Evolutionary conservation across 495 filamentous ascomycete species (phyloP).

Genomic region (Entonaema liquescens): DNA sequence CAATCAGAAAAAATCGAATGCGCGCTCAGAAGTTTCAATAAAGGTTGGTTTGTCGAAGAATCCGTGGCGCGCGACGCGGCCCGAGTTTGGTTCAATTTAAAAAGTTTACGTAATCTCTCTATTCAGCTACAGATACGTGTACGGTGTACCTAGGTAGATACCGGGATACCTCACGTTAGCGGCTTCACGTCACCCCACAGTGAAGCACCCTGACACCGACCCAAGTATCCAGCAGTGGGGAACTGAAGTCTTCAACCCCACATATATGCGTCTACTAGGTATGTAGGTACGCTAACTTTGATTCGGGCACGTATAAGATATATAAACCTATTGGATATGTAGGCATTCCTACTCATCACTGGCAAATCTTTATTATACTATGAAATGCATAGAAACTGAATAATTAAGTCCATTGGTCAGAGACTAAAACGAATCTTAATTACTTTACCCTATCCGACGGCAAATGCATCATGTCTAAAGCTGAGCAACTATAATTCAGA

Average conservation of each 20-base stretch:
- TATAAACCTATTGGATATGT: not conserved
- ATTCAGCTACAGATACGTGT: not conserved
- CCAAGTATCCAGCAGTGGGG: not conserved
- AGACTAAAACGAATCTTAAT: slow-evolving; percentile 25
- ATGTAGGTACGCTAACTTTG: not conserved
- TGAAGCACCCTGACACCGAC: not conserved
- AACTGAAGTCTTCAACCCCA: not conserved
- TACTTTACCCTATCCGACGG: slow-evolving; percentile 21
- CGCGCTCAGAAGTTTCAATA: slow-evolving; percentile 18
- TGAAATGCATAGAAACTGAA: not conserved
- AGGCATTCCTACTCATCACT: not conserved
- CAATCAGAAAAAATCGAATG: slow-evolving; percentile 15
- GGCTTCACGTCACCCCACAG: not conserved
- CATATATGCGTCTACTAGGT: not conserved
- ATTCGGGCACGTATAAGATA: not conserved
- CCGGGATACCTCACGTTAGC: no score
- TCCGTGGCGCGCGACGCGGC: slow-evolving; percentile 47
- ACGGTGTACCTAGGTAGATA: not conserved
- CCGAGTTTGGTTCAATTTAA: slow-evolving; percentile 34
- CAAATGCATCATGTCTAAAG: slow-evolving; percentile 27
- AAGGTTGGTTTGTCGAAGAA: slow-evolving; percentile 6
- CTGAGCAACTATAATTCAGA: slow-evolving; percentile 4
- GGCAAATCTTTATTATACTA: not conserved
- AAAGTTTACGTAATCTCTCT: slow-evolving; percentile 34
- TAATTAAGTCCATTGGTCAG: slow-evolving; percentile 2